A percentile compares a stretch with the other conserved stretches of the same genome.
Conservation (phyloP, 345 rosid species). For the Murraya koenigii region DNA sequence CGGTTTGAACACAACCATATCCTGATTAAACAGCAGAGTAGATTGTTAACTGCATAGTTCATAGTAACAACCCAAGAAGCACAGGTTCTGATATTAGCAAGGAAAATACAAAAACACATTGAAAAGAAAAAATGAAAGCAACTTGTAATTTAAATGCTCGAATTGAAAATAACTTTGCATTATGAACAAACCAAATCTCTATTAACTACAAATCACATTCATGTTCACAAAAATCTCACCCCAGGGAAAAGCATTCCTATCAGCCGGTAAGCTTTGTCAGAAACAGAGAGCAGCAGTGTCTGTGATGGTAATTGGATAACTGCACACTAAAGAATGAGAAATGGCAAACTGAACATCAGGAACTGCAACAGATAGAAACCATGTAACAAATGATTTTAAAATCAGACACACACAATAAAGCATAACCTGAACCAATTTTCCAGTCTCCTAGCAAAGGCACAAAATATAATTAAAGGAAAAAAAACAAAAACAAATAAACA, state of each 20-base stretch:
- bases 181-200: neutral
- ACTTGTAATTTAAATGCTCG: neutral
- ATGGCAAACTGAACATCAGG: conserved; percentile 18
- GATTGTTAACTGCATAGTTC: neutral
- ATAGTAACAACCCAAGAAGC: neutral
- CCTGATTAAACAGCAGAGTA: conserved; percentile 37
- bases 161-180: neutral
- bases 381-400: neutral
- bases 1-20: conserved; percentile 95
- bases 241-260: conserved; percentile 98
- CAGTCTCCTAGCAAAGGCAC: neutral
- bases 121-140: neutral
- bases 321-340: conserved; percentile 62
- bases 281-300: conserved; percentile 87
- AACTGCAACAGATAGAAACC: conserved; percentile 2
- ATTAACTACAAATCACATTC: neutral
- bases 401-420: neutral
- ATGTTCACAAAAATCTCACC: conserved; percentile 48
- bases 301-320: conserved; percentile 94
- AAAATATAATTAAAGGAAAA: too few relatives aligned
- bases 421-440: conserved; percentile 4
- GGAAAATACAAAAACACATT: neutral
- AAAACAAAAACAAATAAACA: neutral
- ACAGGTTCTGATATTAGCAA: neutral
- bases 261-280: conserved; percentile 91